Percentiles rank a stretch among this genome's conserved stretches.
phyloP scores from a whole-genome alignment of 2,329 filamentous ascomycete genomes.

The Xylaria sp. region DNA sequence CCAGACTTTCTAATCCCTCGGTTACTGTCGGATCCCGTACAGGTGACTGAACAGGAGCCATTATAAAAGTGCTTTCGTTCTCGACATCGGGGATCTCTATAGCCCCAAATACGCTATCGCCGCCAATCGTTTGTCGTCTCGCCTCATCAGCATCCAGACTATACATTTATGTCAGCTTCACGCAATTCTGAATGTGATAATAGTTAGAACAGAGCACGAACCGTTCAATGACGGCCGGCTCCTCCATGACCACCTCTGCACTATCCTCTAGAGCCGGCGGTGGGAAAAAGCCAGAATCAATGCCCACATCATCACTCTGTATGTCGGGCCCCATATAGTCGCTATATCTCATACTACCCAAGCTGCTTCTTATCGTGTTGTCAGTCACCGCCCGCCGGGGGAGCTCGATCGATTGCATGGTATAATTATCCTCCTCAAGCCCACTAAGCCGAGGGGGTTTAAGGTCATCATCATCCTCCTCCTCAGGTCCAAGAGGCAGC shows the following conservation, averaged over 20 bases:
- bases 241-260: conserved; percentile 51
- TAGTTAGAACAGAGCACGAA: conserved; percentile 43
- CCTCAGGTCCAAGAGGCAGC: conserved; percentile 62
- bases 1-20: conserved; percentile 37
- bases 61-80: conserved; percentile 65
- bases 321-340: conserved; percentile 57
- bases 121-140: conserved; percentile 54
- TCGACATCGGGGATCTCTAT: conserved; percentile 61
- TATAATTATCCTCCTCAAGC: conserved; percentile 69
- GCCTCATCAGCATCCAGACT: conserved; percentile 55
- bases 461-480: conserved; percentile 60
- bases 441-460: conserved; percentile 64
- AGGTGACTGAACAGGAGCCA: conserved; percentile 52
- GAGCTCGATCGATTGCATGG: conserved; percentile 69
- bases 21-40: conserved; percentile 44
- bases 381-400: conserved; percentile 64
- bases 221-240: conserved; percentile 58
- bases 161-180: conserved; percentile 28
- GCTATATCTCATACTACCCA: conserved; percentile 65
- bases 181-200: background rate
- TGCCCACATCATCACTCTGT: conserved; percentile 55
- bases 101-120: conserved; percentile 62
- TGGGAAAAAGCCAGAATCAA: conserved; percentile 65
- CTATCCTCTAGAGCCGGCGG: conserved; percentile 57
- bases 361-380: conserved; percentile 55